phyloP scores from a whole-genome alignment of 371 early-diverging fungal species.

The Circinella umbellata region DNA sequence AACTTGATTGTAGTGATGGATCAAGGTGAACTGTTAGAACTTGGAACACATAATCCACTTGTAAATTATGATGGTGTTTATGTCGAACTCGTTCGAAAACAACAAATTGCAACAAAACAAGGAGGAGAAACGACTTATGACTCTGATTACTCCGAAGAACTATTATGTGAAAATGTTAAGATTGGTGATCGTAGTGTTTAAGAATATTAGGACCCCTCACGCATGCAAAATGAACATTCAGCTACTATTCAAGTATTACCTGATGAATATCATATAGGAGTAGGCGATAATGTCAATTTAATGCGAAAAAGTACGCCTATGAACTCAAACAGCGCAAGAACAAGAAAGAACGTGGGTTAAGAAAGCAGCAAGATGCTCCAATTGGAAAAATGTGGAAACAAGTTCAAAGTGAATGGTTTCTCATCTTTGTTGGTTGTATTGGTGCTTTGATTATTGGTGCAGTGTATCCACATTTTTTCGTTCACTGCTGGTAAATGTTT shows the following conservation, averaged over 20 bases:
- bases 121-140: constrained; percentile 11
- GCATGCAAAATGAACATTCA: no score
- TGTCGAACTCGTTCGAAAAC: constrained; percentile 53
- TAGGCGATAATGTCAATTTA: no score
- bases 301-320: constrained; percentile 25
- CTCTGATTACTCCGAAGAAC: not conserved
- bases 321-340: constrained; percentile 36
- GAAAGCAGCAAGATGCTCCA: constrained; percentile 46
- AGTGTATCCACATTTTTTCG: constrained; percentile 40
- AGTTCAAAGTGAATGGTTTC: constrained; percentile 41
- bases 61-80: constrained; percentile 49
- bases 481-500: constrained; percentile 35
- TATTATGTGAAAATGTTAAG: constrained; percentile 9
- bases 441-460: constrained; percentile 60
- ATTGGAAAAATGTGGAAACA: constrained; percentile 32
- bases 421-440: constrained; percentile 38
- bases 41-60: constrained; percentile 68
- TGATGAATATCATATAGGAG: constrained; percentile 1
- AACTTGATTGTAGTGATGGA: constrained; percentile 80
- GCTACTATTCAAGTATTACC: not conserved
- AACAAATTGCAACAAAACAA: constrained; percentile 43
- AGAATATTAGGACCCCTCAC: constrained; percentile 8
- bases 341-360: constrained; percentile 39
- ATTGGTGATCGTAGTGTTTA: constrained; percentile 2
- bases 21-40: constrained; percentile 68